phyloP scores from a whole-genome alignment of 768 basidiomycete genomes.

The Tricholoma matsutake region DNA sequence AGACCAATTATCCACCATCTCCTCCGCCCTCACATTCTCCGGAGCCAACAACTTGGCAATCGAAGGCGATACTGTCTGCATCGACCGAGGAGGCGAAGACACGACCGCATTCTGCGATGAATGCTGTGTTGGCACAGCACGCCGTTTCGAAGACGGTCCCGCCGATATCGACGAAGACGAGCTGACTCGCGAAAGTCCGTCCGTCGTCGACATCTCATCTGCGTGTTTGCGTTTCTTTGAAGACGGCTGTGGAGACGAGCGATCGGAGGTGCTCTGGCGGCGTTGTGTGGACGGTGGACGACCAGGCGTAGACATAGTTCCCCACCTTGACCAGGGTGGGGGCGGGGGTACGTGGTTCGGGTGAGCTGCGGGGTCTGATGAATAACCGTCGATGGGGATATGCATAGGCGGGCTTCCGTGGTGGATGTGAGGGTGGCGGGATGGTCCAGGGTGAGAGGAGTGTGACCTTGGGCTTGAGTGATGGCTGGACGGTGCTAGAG shows the following conservation, averaged over 20 bases:
- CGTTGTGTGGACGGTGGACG: conserved; percentile 44
- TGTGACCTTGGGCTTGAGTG: conserved; percentile 13
- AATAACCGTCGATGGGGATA: conserved; percentile 6
- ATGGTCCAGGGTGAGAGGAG: conserved; percentile 12
- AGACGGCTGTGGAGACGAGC: conserved; percentile 36
- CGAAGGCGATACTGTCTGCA: conserved; percentile 57
- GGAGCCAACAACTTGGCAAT: conserved; percentile 66
- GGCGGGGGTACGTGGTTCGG: conserved; percentile 27
- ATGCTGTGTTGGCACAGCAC: conserved; percentile 30
- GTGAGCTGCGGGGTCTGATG: conserved; percentile 9
- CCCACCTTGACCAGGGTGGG: conserved; percentile 49
- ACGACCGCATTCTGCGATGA: conserved; percentile 15
- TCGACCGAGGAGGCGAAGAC: conserved; percentile 29
- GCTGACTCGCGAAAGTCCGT: conserved; percentile 19
- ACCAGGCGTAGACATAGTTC: conserved; percentile 42
- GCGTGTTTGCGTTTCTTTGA: conserved; percentile 45
- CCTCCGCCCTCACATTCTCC: conserved; percentile 33
- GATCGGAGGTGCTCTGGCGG: conserved; percentile 31
- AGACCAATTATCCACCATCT: conserved; percentile 22
- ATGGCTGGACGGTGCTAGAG: conserved; percentile 21
- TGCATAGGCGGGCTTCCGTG: conserved; percentile 16
- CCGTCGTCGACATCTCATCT: conserved; percentile 32
- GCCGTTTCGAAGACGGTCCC: conserved; percentile 35
- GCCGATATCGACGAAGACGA: conserved; percentile 25
- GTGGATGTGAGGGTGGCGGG: conserved; percentile 12